Evolutionary conservation across 805 yeast species (phyloP).

Genomic region (Candida adriatica): DNA sequence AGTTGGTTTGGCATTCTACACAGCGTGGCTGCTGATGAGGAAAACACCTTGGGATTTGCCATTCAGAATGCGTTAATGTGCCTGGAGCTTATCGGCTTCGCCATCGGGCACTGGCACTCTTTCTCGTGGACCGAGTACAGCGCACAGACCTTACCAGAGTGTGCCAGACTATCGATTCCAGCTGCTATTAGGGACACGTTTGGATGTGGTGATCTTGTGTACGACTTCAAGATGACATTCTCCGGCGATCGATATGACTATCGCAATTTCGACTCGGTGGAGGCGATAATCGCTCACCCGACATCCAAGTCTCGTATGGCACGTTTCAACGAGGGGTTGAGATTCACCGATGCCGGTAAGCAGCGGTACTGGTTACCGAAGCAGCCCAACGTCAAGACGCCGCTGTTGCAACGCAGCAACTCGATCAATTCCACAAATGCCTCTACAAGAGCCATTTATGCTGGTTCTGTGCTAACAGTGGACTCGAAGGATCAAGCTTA

Average conservation of each 20-base stretch:
- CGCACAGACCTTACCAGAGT: conserved; percentile 53
- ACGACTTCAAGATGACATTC: conserved; percentile 66
- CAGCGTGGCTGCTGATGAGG: conserved; percentile 27
- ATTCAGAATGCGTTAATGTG: conserved; percentile 79
- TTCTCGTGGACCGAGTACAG: conserved; percentile 75
- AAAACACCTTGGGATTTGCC: conserved; percentile 38
- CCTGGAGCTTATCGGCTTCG: conserved; percentile 78
- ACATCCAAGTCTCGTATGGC: conserved; percentile 56
- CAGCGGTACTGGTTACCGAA: conserved; percentile 66
- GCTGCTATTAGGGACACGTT: conserved; percentile 72
- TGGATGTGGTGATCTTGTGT: conserved; percentile 68
- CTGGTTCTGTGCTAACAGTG: conserved; percentile 17
- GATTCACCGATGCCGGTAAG: conserved; percentile 74
- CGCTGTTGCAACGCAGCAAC: conserved; percentile 14
- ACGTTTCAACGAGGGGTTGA: conserved; percentile 72
- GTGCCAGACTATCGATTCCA: conserved; percentile 52
- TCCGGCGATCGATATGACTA: conserved; percentile 74
- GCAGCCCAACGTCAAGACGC: conserved; percentile 12
- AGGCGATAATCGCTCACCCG: conserved; percentile 62
- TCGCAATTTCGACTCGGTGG: conserved; percentile 75
- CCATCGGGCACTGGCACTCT: conserved; percentile 82
- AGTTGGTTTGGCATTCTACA: conserved; percentile 40
- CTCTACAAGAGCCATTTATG: conserved; percentile 21
- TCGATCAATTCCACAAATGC: conserved; percentile 19
- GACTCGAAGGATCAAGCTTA: conserved; percentile 13